Conservation (phyloP, 1,284 basidiomycete genomes). For the Exobasidium rhododendri region DNA sequence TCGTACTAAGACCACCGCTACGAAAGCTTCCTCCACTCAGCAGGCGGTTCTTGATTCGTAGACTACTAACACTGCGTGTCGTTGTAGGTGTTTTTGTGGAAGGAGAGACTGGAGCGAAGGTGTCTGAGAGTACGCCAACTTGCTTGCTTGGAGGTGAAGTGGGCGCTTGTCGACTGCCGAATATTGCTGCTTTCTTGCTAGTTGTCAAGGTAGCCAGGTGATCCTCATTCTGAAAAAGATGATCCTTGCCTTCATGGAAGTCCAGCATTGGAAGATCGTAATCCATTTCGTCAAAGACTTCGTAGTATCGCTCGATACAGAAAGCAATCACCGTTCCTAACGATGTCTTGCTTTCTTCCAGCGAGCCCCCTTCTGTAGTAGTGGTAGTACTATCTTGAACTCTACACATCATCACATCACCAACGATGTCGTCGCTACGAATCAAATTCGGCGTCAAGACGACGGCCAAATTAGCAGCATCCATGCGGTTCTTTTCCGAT, state of each 20-base stretch:
- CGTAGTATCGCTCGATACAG: slow-evolving; percentile 76
- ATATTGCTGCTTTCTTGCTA: background rate
- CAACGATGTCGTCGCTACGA: slow-evolving; percentile 28
- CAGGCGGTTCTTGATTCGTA: background rate
- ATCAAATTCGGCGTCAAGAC: slow-evolving; percentile 72
- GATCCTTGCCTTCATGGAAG: background rate
- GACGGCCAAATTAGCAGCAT: slow-evolving; percentile 73
- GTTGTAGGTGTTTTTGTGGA: slow-evolving; percentile 2
- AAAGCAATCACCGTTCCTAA: slow-evolving; percentile 70
- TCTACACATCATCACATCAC: slow-evolving; percentile 57
- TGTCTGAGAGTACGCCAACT: background rate
- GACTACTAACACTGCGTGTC: background rate
- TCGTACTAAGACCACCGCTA: background rate
- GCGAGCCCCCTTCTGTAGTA: background rate
- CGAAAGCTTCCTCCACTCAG: background rate
- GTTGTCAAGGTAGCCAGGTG: background rate
- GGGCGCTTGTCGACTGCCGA: background rate
- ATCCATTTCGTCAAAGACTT: slow-evolving; percentile 70
- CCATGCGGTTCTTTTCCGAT: slow-evolving; percentile 69
- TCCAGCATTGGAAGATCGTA: slow-evolving; percentile 1
- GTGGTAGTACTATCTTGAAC: slow-evolving; percentile 56
- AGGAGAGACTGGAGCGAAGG: background rate
- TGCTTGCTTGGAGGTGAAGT: background rate
- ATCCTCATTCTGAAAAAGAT: background rate
- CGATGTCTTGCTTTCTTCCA: slow-evolving; percentile 59